A percentile compares a stretch with the other conserved stretches of the same genome.
Evolutionary conservation across 2,329 filamentous ascomycete genomes (phyloP).

Genomic region (Neurospora sp.): DNA sequence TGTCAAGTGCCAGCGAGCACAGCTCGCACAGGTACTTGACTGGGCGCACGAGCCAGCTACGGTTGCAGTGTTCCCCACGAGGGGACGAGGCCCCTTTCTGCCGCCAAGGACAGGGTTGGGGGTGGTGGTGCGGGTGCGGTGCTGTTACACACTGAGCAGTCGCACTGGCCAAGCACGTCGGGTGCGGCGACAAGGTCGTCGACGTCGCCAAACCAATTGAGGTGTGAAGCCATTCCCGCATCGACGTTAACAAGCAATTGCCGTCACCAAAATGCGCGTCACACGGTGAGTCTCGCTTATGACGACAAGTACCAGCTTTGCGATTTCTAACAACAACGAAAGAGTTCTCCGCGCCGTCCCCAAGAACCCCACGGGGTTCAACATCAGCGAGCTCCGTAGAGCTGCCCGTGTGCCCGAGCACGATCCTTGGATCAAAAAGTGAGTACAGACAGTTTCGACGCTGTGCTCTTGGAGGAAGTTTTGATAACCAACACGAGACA

Average conservation of each 20-base stretch:
- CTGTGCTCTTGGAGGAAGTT: constrained; percentile 1
- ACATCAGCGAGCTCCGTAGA: constrained; percentile 68
- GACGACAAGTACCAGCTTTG: background rate
- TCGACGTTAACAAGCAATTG: constrained; percentile 13
- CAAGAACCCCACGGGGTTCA: constrained; percentile 86
- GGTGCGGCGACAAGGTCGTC: background rate
- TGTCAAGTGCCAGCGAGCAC: background rate
- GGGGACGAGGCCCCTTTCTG: background rate
- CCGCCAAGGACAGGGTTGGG: background rate
- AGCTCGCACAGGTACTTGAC: background rate
- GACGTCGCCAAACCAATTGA: constrained; percentile 2
- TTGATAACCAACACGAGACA: background rate
- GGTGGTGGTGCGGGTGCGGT: background rate
- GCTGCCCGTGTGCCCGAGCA: constrained; percentile 53
- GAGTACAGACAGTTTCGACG: constrained; percentile 23
- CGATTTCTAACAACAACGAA: background rate
- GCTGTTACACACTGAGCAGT: background rate
- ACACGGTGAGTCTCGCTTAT: background rate
- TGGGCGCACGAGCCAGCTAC: background rate
- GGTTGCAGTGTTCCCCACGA: background rate
- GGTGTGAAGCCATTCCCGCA: background rate
- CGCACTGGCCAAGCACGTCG: background rate
- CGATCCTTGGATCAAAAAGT: constrained; percentile 59
- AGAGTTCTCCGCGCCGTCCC: constrained; percentile 43
- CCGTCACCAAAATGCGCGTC: constrained; percentile 20